Base-by-base conservation (phyloP, 371 early-diverging fungal species). In the Choanephora cucurbitarum region DNA sequence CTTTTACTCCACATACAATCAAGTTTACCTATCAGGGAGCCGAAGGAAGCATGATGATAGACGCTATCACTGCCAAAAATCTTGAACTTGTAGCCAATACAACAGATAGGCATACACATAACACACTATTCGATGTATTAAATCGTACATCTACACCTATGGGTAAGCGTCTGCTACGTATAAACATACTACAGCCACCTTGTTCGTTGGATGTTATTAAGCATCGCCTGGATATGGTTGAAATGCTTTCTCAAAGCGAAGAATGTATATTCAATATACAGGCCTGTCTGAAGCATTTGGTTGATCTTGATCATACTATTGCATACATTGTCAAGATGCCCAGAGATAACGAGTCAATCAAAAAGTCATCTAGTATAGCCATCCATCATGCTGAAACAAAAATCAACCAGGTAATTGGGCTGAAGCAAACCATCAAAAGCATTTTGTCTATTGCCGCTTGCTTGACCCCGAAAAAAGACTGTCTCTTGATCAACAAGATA, bases 151-250 rank as follows among this genome's bases (percentile, higher is more conserved):
- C 52, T 2, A 91, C 91, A 1, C 73, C 84, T 0, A 90, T 90
- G 90, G 91, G 91, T 1, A 76, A 82, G 3, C 85, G 91, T 2
- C 59, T 91, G 5, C 75, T 94, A 40, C 81, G 90, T 5, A 81
- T 77, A 33, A 91, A 83, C 55, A 81, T 92, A 17, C 57, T 94
- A 9, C 91, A 91, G 49, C 94, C 94, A 1, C 61, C 77, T 19
- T 59, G 52, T 61, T 69, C 72, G 46, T 8, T 64, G 6, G 54
- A 61, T 0, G 62, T 75, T 0, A 74, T 82, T 15, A 49, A 64
- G 17, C 60, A 60, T 2, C 69, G 86, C 17, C 58, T 82, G 19
- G 80, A 86, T 61, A 76, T 84, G 5, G 79, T 87, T 5, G 70
- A 86, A 62, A 77, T 64, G 34, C 54, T 81, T 5, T 53, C 55